These are phyloP conservation scores for Fusarium sacchari DNA, from an alignment of 2,329 filamentous ascomycete genomes.

Conservation along the genomic window DNA sequence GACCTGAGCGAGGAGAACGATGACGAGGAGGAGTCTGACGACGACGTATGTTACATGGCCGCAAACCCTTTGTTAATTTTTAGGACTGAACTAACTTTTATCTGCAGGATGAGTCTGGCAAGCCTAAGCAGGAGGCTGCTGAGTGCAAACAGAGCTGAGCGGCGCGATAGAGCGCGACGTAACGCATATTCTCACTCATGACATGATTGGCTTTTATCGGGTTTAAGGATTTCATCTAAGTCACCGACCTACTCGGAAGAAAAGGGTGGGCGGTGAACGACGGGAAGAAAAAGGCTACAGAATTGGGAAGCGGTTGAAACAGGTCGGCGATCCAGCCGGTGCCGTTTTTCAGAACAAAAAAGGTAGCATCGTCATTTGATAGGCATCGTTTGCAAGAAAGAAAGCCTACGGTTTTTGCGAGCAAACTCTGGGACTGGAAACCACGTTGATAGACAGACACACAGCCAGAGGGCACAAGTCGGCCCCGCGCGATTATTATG, in stretches of 20 bases:
- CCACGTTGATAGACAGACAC: slow-evolving; percentile 46
- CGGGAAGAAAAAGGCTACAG: slow-evolving; percentile 44
- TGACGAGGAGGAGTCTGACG: slow-evolving; percentile 82
- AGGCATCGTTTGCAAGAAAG: slow-evolving; percentile 41
- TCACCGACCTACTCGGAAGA: slow-evolving; percentile 35
- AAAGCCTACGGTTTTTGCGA: slow-evolving; percentile 35
- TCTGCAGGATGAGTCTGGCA: slow-evolving; percentile 80
- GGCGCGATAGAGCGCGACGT: slow-evolving; percentile 49
- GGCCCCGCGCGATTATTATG: slow-evolving; percentile 38
- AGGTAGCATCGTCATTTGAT: slow-evolving; percentile 45
- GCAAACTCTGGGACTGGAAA: slow-evolving; percentile 42
- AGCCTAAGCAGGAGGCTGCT: slow-evolving; percentile 92
- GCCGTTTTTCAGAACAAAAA: slow-evolving; percentile 39
- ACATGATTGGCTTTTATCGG: slow-evolving; percentile 41
- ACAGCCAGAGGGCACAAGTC: slow-evolving; percentile 42
- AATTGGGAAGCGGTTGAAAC: slow-evolving; percentile 40
- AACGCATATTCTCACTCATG: slow-evolving; percentile 35
- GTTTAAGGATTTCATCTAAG: slow-evolving; percentile 39
- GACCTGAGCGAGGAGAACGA: slow-evolving; percentile 86
- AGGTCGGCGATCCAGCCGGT: slow-evolving; percentile 41
- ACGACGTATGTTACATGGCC: slow-evolving; percentile 67
- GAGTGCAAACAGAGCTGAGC: slow-evolving; percentile 95
- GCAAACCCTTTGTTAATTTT: not conserved
- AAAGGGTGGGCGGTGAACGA: slow-evolving; percentile 36
- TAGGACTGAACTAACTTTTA: slow-evolving; percentile 19